Evolutionary conservation across 768 basidiomycete genomes (phyloP).

Genomic region (Mycena indigotica): DNA sequence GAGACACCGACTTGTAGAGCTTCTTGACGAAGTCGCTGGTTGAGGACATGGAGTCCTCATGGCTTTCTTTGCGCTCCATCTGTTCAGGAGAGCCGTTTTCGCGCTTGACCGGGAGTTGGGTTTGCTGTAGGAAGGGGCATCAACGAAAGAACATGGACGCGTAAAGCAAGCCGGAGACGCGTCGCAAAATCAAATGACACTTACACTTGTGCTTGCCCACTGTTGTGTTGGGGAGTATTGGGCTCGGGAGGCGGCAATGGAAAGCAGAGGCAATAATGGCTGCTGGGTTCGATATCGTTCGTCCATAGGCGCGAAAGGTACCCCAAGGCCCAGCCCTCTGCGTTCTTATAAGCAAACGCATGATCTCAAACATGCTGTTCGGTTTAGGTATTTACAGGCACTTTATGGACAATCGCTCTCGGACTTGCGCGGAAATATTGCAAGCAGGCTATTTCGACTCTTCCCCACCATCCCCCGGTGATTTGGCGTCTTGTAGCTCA

Average conservation of each 20-base stretch:
- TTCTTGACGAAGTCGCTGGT: constrained; percentile 95
- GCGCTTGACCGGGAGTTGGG: constrained; percentile 23
- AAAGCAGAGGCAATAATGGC: constrained; percentile 22
- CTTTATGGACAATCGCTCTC: neutral
- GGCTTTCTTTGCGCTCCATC: constrained; percentile 19
- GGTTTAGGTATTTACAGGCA: neutral
- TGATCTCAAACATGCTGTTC: neutral
- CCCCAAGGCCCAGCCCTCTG: constrained; percentile 19
- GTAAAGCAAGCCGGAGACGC: constrained; percentile 7
- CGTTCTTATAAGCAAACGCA: constrained; percentile 15
- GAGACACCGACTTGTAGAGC: constrained; percentile 72
- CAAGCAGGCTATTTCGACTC: neutral
- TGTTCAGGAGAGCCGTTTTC: constrained; percentile 20
- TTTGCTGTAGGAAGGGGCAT: constrained; percentile 11
- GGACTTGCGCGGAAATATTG: neutral
- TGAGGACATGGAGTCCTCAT: constrained; percentile 80
- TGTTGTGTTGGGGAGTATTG: constrained; percentile 19
- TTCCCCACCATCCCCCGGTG: neutral
- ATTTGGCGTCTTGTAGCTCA: neutral
- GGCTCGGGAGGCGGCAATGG: constrained; percentile 19
- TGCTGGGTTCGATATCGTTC: constrained; percentile 21
- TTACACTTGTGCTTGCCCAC: constrained; percentile 18
- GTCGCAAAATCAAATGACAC: constrained; percentile 20
- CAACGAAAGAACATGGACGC: constrained; percentile 16
- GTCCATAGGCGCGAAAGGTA: constrained; percentile 15